Percentiles rank a stretch among this genome's conserved stretches.
These are phyloP conservation scores for Candolleomyces eurysporus DNA, from an alignment of 768 basidiomycete genomes.

Conservation along the genomic window DNA sequence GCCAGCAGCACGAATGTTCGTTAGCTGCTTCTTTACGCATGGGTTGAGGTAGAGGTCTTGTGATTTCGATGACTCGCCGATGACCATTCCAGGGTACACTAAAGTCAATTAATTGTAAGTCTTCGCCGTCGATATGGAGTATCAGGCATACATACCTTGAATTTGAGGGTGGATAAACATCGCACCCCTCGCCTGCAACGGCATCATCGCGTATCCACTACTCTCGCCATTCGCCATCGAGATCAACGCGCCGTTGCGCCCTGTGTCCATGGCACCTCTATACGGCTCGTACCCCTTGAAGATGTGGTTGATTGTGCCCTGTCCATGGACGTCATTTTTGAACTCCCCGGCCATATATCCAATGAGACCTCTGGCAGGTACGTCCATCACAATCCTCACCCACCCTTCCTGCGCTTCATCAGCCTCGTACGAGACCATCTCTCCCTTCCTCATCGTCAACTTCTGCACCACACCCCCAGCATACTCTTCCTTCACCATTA, in stretches of 20 bases:
- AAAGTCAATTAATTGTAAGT: background rate
- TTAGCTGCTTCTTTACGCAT: conserved; percentile 47
- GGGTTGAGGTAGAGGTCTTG: conserved; percentile 49
- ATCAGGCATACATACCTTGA: conserved; percentile 27
- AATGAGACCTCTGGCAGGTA: conserved; percentile 47
- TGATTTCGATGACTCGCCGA: conserved; percentile 47
- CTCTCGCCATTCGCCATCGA: conserved; percentile 46
- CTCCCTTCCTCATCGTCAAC: conserved; percentile 48
- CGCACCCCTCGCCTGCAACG: conserved; percentile 45
- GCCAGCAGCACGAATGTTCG: conserved; percentile 46
- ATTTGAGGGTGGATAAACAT: conserved; percentile 45
- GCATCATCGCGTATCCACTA: conserved; percentile 47
- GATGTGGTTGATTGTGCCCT: conserved; percentile 53
- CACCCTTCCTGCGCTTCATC: conserved; percentile 45
- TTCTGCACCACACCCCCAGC: conserved; percentile 49
- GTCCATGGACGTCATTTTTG: conserved; percentile 49
- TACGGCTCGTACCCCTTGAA: conserved; percentile 48
- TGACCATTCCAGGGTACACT: conserved; percentile 54
- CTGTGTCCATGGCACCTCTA: conserved; percentile 44
- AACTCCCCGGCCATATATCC: conserved; percentile 54
- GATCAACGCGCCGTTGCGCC: conserved; percentile 46
- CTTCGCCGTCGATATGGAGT: background rate
- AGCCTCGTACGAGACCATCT: conserved; percentile 45
- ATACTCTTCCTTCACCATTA: conserved; percentile 47
- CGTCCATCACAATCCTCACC: conserved; percentile 46